phyloP scores from a whole-genome alignment of 2,329 filamentous ascomycete genomes.

The Dichotomopilus funicola region DNA sequence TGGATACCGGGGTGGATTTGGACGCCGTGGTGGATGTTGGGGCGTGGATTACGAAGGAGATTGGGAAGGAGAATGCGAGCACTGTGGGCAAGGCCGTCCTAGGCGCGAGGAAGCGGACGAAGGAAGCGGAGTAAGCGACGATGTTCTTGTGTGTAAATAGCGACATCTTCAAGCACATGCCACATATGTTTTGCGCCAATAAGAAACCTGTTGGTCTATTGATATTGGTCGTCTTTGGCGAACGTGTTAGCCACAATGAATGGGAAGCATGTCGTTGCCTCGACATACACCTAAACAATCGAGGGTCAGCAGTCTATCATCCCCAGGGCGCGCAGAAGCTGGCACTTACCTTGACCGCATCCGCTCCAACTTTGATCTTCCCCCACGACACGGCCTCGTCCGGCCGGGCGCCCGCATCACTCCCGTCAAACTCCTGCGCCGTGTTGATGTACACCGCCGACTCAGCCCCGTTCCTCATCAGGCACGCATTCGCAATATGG shows the following conservation, averaged over 20 bases:
- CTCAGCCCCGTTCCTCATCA: constrained; percentile 97
- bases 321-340: neutral
- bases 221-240: constrained; percentile 46
- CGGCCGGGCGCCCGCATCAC: constrained; percentile 87
- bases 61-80: constrained; percentile 58
- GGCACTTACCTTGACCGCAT: constrained; percentile 71
- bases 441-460: constrained; percentile 98
- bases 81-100: constrained; percentile 61
- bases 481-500: constrained; percentile 92
- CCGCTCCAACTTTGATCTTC: constrained; percentile 86
- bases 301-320: constrained; percentile 4
- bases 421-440: constrained; percentile 93
- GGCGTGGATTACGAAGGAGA: constrained; percentile 60
- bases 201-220: neutral
- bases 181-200: neutral
- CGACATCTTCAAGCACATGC: neutral
- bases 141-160: neutral
- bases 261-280: constrained; percentile 59
- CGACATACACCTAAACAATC: constrained; percentile 50
- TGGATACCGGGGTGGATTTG: constrained; percentile 66
- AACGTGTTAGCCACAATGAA: constrained; percentile 63
- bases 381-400: constrained; percentile 98
- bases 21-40: constrained; percentile 62
- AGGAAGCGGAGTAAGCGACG: constrained; percentile 2
- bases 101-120: constrained; percentile 37